Evolutionary conservation across 225 moss, liverwort and hornwort species (phyloP), one percentile per base, ranked within the genome.

Genomic region (Bryum argenteum): DNA sequence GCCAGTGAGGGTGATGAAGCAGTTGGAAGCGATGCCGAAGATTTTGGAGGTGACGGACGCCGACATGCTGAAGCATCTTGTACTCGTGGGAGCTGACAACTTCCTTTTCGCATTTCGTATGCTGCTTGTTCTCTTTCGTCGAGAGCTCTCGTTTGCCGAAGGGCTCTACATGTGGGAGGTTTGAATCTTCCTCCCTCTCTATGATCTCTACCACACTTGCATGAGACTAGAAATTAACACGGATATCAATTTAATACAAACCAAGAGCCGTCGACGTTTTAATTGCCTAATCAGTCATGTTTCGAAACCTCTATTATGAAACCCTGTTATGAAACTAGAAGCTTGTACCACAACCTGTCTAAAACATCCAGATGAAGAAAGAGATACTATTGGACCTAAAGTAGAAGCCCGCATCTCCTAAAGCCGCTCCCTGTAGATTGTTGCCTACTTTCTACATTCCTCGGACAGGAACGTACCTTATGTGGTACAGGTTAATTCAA

Each of bases 21-120:
- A 95, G 74, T 87, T 95, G 70, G 91, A 90, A 69, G 90, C 86
- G 12, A 73, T 95, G 76, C 84, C 94, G 13, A 90, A 82, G 72
- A 89, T 95, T 70, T 52, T 95, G 76, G 89, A 92, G 70, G 87
- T 92, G 47, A 85, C 90, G 26, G 94, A 95, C 61, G 84, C 87
- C 58, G 84, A 95, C 66, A 75, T 95, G 89, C 79, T 85, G 2
- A 82, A 87, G 81, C 94, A 95, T 80, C 88, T 95, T 28, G 76
- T 78, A 24, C 71, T 83, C 15, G 80, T 80, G 54, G 94, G 94
- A 63, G 94, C 94, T 47, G 94, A 95, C 81, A 95, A 89, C 82
- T 95, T 90, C 67, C 78, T 95, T 28, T 95, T 95, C 28, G 92
- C 94, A 28, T 95, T 95, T 64, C 90, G 94, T 54, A 95, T 95